Evolutionary conservation across 495 filamentous ascomycete genomes (phyloP).

Genomic region (Xylaria curta): DNA sequence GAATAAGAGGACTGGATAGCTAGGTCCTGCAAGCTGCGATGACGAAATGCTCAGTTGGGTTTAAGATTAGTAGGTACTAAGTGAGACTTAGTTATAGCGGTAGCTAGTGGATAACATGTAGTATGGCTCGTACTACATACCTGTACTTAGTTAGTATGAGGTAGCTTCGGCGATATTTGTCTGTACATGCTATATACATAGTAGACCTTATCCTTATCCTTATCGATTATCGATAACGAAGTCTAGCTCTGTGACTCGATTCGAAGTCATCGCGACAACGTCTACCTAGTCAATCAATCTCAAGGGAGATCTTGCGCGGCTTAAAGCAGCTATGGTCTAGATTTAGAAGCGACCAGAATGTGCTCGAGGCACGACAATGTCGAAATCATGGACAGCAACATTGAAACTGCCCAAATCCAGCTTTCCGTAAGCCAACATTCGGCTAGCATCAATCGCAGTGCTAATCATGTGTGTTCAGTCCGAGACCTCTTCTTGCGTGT

Average conservation of each 20-base stretch:
- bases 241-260: background rate
- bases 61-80: too few relatives aligned
- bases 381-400: conserved; percentile 56
- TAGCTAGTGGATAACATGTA: background rate
- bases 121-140: too few relatives aligned
- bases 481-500: conserved; percentile 53
- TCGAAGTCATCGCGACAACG: conserved; percentile 10
- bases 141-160: too few relatives aligned
- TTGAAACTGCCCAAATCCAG: conserved; percentile 56
- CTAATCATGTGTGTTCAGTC: conserved; percentile 41
- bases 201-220: too few relatives aligned
- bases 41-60: too few relatives aligned
- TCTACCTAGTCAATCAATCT: background rate
- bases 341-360: conserved; percentile 22
- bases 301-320: background rate
- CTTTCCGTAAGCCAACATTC: conserved; percentile 50
- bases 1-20: too few relatives aligned
- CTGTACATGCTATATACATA: too few relatives aligned
- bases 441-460: conserved; percentile 9
- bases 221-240: conserved; percentile 19
- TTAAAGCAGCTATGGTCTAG: background rate
- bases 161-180: too few relatives aligned
- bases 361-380: conserved; percentile 46
- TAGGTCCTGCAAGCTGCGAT: background rate
- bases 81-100: too few relatives aligned